These are phyloP conservation scores for Claviceps africana DNA, from an alignment of 2,329 filamentous ascomycete genomes.

Conservation along the genomic window DNA sequence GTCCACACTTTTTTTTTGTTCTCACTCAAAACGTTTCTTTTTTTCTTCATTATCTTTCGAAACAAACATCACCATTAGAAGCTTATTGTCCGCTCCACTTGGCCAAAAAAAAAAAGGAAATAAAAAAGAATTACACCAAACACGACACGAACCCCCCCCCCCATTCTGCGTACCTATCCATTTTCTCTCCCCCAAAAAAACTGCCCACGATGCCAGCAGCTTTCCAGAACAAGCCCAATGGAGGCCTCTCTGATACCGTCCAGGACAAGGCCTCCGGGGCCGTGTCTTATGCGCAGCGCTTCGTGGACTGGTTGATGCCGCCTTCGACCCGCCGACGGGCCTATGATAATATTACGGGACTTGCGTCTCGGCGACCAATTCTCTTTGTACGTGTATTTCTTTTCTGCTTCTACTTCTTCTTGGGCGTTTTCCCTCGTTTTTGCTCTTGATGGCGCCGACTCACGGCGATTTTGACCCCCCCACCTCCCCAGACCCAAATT, in stretches of 20 bases:
- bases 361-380: slow-evolving; percentile 51
- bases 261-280: slow-evolving; percentile 22
- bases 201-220: slow-evolving; percentile 2
- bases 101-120: no score
- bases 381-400: slow-evolving; percentile 43
- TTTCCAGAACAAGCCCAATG: slow-evolving; percentile 8
- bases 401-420: background rate
- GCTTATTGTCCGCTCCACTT: no score
- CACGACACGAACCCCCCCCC: no score
- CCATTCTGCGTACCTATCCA: no score
- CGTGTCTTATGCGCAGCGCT: slow-evolving; percentile 27
- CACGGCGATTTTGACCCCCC: background rate
- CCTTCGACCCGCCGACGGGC: slow-evolving; percentile 45
- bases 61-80: no score
- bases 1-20: background rate
- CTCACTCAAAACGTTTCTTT: background rate
- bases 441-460: background rate
- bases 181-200: no score
- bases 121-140: no score
- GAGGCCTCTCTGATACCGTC: slow-evolving; percentile 13
- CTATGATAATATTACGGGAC: slow-evolving; percentile 36
- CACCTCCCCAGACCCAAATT: background rate
- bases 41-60: no score
- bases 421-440: no score
- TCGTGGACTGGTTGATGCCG: slow-evolving; percentile 39